Percentiles rank a stretch among this genome's conserved stretches.
Evolutionary conservation across 2,329 filamentous ascomycete genomes (phyloP).

Genomic region (Penicillium sp.): DNA sequence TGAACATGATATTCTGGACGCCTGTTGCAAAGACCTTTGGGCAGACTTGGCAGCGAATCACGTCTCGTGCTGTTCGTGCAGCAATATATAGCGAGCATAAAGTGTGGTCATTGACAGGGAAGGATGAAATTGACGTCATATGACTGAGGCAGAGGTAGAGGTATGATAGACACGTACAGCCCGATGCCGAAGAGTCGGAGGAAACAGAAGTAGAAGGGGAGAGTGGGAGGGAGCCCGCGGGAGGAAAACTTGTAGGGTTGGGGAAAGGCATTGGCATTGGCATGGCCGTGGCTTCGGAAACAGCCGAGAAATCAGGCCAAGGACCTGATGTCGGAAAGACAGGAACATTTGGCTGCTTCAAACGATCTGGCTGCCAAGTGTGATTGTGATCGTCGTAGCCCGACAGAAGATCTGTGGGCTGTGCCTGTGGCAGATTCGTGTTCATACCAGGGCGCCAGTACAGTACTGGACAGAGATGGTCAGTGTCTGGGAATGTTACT

Average conservation of each 20-base stretch:
- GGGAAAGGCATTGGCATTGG: conserved; percentile 28
- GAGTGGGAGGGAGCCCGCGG: conserved; percentile 21
- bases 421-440: conserved; percentile 8
- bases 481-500: conserved; percentile 22
- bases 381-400: conserved; percentile 29
- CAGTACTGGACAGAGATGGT: conserved; percentile 30
- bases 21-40: conserved; percentile 43
- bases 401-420: conserved; percentile 21
- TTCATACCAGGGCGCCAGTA: conserved; percentile 13
- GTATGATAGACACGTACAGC: conserved; percentile 44
- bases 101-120: conserved; percentile 45
- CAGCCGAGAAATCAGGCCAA: conserved; percentile 45
- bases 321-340: conserved; percentile 33
- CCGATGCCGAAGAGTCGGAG: conserved; percentile 20
- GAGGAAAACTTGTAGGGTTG: conserved; percentile 18
- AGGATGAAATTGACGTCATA: conserved; percentile 42
- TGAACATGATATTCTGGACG: conserved; percentile 49
- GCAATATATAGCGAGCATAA: conserved; percentile 46
- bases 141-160: conserved; percentile 47
- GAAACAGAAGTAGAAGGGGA: conserved; percentile 23
- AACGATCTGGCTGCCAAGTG: conserved; percentile 24
- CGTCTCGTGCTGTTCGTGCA: conserved; percentile 41
- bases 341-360: conserved; percentile 24
- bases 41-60: conserved; percentile 45
- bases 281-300: conserved; percentile 33